A percentile compares a stretch with the other conserved stretches of the same genome.
Conservation (phyloP, 1,139 yeast genomes). For the Debaryomycetaceae sp. region DNA sequence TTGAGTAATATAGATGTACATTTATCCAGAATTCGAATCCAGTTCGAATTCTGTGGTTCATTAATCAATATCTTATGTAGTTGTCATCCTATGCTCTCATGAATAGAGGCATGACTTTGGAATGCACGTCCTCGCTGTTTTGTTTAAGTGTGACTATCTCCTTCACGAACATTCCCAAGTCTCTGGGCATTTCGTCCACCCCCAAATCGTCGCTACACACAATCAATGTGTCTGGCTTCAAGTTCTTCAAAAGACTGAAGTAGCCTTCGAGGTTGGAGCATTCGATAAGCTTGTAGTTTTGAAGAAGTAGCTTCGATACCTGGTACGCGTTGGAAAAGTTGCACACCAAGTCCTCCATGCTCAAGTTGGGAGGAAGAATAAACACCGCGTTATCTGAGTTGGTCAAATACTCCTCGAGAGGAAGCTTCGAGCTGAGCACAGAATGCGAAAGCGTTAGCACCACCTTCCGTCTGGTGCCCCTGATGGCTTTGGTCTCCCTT, state of each 20-base stretch:
- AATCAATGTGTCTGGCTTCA: conserved; percentile 41
- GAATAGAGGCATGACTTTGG: conserved; percentile 25
- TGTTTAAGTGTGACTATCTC: conserved; percentile 37
- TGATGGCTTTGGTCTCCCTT: conserved; percentile 11
- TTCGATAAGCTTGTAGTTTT: conserved; percentile 39
- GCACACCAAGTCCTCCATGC: conserved; percentile 36
- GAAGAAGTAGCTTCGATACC: conserved; percentile 20
- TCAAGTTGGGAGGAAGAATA: conserved; percentile 45
- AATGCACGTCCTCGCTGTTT: conserved; percentile 25
- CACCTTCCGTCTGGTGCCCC: conserved; percentile 33
- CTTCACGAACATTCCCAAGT: conserved; percentile 37
- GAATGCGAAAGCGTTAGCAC: conserved; percentile 45
- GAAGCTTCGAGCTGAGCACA: conserved; percentile 36
- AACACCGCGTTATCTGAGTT: conserved; percentile 43
- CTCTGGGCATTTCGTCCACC: conserved; percentile 29
- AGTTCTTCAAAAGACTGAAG: conserved; percentile 37
- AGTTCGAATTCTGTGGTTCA: background rate
- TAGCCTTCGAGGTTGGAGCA: conserved; percentile 45
- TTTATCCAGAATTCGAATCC: background rate
- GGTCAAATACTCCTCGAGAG: conserved; percentile 37
- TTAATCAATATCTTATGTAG: background rate
- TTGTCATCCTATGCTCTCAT: conserved; percentile 5
- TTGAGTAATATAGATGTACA: background rate
- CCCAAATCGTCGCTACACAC: conserved; percentile 47
- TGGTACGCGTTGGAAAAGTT: conserved; percentile 12